phyloP scores from a whole-genome alignment of 306 rosid genomes.

The Cyclanthera cordifolia region DNA sequence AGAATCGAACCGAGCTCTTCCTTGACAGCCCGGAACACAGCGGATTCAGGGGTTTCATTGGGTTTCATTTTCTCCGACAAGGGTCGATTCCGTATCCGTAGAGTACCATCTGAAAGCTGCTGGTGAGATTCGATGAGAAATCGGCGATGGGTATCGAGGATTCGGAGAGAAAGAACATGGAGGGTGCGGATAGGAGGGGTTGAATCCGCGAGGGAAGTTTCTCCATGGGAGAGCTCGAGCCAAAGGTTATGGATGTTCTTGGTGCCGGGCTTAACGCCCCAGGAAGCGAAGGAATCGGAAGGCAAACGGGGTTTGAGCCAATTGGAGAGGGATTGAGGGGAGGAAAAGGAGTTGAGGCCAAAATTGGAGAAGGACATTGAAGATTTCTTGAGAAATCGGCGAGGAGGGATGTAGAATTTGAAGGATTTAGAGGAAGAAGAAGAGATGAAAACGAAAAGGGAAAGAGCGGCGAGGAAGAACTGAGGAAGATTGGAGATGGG shows the following conservation, averaged over 20 bases:
- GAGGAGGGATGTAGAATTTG: slow-evolving; percentile 37
- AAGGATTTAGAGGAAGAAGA: slow-evolving; percentile 18
- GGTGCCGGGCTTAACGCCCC: slow-evolving; percentile 90
- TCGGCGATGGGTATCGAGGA: slow-evolving; percentile 29
- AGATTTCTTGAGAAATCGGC: slow-evolving; percentile 47
- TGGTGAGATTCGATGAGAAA: slow-evolving; percentile 58
- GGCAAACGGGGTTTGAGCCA: slow-evolving; percentile 80
- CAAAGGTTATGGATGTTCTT: slow-evolving; percentile 94
- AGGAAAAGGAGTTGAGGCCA: slow-evolving; percentile 26
- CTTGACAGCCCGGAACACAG: slow-evolving; percentile 52
- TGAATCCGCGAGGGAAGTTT: slow-evolving; percentile 62
- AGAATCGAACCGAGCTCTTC: slow-evolving; percentile 80
- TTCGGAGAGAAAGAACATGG: slow-evolving; percentile 51
- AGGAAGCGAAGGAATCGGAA: slow-evolving; percentile 69
- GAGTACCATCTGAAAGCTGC: slow-evolving; percentile 58
- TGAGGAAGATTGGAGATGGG: not conserved
- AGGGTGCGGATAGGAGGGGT: slow-evolving; percentile 81
- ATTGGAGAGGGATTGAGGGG: slow-evolving; percentile 66
- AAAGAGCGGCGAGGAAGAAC: slow-evolving; percentile 16
- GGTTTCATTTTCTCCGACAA: slow-evolving; percentile 97
- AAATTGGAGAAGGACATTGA: slow-evolving; percentile 50
- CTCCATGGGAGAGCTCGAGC: slow-evolving; percentile 82
- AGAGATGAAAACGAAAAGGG: slow-evolving; percentile 51
- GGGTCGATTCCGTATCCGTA: slow-evolving; percentile 56
- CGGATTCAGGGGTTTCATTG: slow-evolving; percentile 56